Base-by-base conservation (phyloP, 2,329 filamentous ascomycete species). In the Ophioceras dolichostomum region DNA sequence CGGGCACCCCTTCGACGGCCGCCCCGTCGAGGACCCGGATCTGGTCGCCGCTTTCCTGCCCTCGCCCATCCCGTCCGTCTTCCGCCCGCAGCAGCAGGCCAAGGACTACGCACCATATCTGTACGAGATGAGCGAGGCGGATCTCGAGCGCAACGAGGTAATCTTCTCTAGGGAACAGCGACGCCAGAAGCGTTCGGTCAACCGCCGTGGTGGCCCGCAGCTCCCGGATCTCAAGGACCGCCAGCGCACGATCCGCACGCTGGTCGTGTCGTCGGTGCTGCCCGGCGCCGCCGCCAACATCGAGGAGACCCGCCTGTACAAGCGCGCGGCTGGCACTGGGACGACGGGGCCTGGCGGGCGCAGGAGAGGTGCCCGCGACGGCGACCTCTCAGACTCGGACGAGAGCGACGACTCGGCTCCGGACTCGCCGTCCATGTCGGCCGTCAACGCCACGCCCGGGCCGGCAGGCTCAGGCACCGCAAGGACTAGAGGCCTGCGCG, bases 171-270 rank as follows among this genome's bases (percentile, higher is more conserved):
- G 91, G 46, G 91, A 98, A 55, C 88, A 96, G 58, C 73, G 91
- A 48, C 76, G 88, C 36, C 88, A 96, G 61, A 98, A 98, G 64
- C 77, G 91, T 34, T 94, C 91, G 6, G 84, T 94, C 49, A 96
- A 95, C 56, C 74, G 91, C 44, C 77, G 91, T 49, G 91, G 91
- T 45, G 91, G 91, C 0, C 91, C 91, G 5, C 83, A 85, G 41
- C 65, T 98, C 29, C 91, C 91, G n/a, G 91, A 98, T 60, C 76
- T 98, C 41, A 94, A 93, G 56, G 91, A 98, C 49, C 76, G 88
- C 38, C 89, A 91, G 60, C 77, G 89, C 36, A 96, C 91, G 1
- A 89, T 96, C 39, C 78, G 91, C 33, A 95, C 89, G 0, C 70
- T 95, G 47, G 74, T 96, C 37, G 86, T 98, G 2, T 95, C 89